Evolutionary conservation across 192 early-diverging fungal genomes (phyloP).

Genomic region (Backusella circina): DNA sequence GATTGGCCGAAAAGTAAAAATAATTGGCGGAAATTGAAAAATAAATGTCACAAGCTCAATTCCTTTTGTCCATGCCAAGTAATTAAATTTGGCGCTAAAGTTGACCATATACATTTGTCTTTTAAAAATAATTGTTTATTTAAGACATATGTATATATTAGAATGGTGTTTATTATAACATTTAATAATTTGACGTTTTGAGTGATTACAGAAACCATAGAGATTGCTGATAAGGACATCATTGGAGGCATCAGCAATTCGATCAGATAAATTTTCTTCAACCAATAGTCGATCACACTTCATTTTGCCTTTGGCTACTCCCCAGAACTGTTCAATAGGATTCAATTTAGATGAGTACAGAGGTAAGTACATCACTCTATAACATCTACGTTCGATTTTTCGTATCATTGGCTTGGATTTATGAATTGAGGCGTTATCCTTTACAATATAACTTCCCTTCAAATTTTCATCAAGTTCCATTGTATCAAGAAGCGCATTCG

Average conservation of each 20-base stretch:
- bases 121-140: no score
- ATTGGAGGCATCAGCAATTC: constrained; percentile 3
- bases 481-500: no score
- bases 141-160: no score
- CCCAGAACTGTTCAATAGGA: not conserved
- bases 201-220: not conserved
- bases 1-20: no score
- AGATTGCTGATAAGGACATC: not conserved
- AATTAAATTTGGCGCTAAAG: no score
- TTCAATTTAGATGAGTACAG: not conserved
- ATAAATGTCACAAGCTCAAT: no score
- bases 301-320: not conserved
- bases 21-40: no score
- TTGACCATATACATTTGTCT: no score
- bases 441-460: not conserved
- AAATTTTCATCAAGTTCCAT: no score
- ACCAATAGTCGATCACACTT: no score
- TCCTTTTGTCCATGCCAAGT: no score
- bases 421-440: not conserved
- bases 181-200: not conserved
- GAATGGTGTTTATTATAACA: no score
- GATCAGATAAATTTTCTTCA: not conserved
- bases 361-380: not conserved
- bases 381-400: not conserved
- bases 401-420: constrained; percentile 4